phyloP scores from a whole-genome alignment of 2,329 filamentous ascomycete genomes.

The Ceratocystis colombiana region DNA sequence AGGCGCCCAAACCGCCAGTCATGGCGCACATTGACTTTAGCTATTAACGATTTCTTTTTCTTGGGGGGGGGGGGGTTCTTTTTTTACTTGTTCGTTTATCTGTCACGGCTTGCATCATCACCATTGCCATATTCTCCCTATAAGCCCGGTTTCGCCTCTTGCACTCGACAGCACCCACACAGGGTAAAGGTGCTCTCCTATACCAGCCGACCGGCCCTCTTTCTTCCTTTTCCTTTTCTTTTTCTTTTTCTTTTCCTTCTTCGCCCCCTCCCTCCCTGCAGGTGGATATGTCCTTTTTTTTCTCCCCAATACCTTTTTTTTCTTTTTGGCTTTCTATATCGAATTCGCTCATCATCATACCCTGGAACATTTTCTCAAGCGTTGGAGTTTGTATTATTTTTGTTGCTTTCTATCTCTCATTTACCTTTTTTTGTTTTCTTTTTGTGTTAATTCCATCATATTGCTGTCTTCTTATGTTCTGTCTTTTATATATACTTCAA shows the following conservation, averaged over 20 bases:
- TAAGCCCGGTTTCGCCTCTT: too few relatives aligned
- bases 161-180: not conserved
- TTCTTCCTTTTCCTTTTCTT: not conserved
- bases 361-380: slow-evolving; percentile 18
- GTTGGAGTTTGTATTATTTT: slow-evolving; percentile 9
- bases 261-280: not conserved
- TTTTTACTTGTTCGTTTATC: slow-evolving; percentile 9
- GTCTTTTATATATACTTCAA: not conserved
- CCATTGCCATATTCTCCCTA: not conserved
- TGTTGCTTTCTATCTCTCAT: not conserved
- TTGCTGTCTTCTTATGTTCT: not conserved
- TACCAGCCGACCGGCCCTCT: not conserved
- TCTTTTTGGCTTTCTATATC: not conserved
- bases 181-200: not conserved
- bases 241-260: not conserved
- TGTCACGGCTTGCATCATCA: too few relatives aligned
- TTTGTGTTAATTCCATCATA: not conserved
- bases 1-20: slow-evolving; percentile 44
- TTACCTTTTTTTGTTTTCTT: not conserved
- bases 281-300: slow-evolving; percentile 1
- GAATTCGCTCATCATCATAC: slow-evolving; percentile 20
- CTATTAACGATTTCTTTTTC: slow-evolving; percentile 39
- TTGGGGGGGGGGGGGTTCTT: not conserved
- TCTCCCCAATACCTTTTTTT: not conserved
- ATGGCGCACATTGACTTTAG: slow-evolving; percentile 54